phyloP scores from a whole-genome alignment of 2,329 filamentous ascomycete species.

The Colletotrichum sp. region DNA sequence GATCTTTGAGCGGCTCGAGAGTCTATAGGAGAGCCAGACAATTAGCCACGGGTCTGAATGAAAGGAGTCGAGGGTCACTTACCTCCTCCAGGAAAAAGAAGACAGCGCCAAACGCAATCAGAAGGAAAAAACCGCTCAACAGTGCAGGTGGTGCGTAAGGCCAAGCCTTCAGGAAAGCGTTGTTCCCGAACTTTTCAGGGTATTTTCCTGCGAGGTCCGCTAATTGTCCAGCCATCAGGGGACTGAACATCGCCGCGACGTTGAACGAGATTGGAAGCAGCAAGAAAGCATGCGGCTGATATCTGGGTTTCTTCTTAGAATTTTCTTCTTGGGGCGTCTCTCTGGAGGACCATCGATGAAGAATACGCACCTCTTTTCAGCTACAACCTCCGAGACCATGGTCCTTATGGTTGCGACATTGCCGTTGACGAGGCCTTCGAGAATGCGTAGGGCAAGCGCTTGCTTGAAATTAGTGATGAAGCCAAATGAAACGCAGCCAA shows the following conservation, averaged over 20 bases:
- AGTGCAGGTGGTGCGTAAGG: background rate
- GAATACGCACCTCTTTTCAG: background rate
- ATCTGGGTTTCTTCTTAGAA: background rate
- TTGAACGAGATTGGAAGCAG: background rate
- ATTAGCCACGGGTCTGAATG: background rate
- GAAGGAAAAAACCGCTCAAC: background rate
- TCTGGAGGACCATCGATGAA: rapidly evolving
- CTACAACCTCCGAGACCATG: conserved; percentile 7
- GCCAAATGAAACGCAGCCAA: background rate
- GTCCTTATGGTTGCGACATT: background rate
- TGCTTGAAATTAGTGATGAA: conserved; percentile 12
- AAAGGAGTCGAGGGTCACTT: background rate
- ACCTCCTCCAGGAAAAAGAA: conserved; percentile 11
- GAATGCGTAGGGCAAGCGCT: background rate
- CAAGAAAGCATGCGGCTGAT: background rate
- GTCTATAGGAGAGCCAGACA: background rate
- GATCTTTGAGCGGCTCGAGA: background rate
- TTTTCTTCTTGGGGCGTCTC: background rate
- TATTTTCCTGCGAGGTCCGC: conserved; percentile 4
- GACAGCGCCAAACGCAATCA: background rate
- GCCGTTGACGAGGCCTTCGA: background rate
- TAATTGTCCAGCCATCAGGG: background rate
- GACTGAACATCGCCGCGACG: background rate
- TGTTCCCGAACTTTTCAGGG: background rate
- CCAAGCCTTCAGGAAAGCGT: background rate